Conservation (phyloP, 768 basidiomycete species). For the Rickenella mellea region DNA sequence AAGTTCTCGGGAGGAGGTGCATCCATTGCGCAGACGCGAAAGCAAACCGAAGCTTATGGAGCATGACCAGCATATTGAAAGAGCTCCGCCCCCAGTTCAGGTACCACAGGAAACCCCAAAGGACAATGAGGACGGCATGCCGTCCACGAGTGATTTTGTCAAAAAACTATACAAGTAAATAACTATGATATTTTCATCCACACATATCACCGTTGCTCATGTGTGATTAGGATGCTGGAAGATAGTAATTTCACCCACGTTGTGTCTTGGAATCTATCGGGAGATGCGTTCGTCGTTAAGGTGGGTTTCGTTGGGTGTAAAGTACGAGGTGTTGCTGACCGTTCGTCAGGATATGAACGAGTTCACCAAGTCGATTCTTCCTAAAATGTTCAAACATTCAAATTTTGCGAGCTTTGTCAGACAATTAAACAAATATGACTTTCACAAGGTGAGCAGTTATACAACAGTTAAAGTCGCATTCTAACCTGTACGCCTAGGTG, state of each 20-base stretch:
- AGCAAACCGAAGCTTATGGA: constrained; percentile 12
- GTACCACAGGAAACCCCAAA: constrained; percentile 12
- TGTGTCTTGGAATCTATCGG: constrained; percentile 75
- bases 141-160: constrained; percentile 87
- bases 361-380: constrained; percentile 69
- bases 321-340: not conserved
- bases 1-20: constrained; percentile 23
- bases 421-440: constrained; percentile 36
- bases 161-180: constrained; percentile 88
- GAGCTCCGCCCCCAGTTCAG: not conserved
- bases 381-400: constrained; percentile 31
- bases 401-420: constrained; percentile 35
- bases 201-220: not conserved
- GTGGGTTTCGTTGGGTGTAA: constrained; percentile 15
- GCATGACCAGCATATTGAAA: constrained; percentile 5
- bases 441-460: constrained; percentile 29
- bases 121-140: constrained; percentile 63
- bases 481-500: constrained; percentile 47
- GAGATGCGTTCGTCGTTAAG: constrained; percentile 89
- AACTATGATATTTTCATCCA: not conserved
- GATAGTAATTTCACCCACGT: constrained; percentile 62
- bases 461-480: constrained; percentile 26
- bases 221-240: constrained; percentile 70
- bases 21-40: constrained; percentile 18
- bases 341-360: constrained; percentile 76